Base-by-base conservation (phyloP, 257 asterid species). In the Gardenia jasminoides region DNA sequence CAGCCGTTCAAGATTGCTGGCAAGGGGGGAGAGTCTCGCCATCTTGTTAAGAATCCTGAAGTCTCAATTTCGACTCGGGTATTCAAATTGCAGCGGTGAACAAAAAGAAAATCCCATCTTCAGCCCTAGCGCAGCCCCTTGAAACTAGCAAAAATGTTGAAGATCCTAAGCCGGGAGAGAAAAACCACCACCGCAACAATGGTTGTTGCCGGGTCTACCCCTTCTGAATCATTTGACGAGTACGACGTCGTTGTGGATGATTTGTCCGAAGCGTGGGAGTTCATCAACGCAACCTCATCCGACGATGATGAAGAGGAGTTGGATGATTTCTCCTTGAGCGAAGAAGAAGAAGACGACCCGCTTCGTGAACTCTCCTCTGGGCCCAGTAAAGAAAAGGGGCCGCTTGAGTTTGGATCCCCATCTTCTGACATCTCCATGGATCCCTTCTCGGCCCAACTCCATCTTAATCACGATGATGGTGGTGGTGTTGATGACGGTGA, bases 201-300 rank as follows among this genome's bases (percentile, higher is more conserved):
- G 88, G 90, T 80, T 44, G 82, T 70, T 76, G 41, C 41, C 41
- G 81, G 90, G 87, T 87, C 91, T 26, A 61, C 0, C 70, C 17
- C 83, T 4, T 22, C 77, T 46, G 71, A 82, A 30, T 70, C 74
- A 15, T 43, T 67, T 39, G 77, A 74, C 61, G 88, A 82, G n/a
- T 83, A 58, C 85, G 88, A 28, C 76, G 73, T 79, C 33, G 86
- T 81, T 13, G 93, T 86, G 39, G 87, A 83, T 11, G 89, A 83
- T 15, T 78, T 94, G 76, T 80, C 96, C 61, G 52, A 64, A 0
- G 20, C 90, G 2, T 94, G 98, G 98, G 98, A 91, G 85, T 59
- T 94, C 84, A 86, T 94, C 88, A 76, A 83, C 87, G 88, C 87
- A 15, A 88, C 93, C 84, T 87, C 88, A 12, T 88, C 94, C 52